Conservation (phyloP, 768 basidiomycete species). For the Vishniacozyma victoriae region DNA sequence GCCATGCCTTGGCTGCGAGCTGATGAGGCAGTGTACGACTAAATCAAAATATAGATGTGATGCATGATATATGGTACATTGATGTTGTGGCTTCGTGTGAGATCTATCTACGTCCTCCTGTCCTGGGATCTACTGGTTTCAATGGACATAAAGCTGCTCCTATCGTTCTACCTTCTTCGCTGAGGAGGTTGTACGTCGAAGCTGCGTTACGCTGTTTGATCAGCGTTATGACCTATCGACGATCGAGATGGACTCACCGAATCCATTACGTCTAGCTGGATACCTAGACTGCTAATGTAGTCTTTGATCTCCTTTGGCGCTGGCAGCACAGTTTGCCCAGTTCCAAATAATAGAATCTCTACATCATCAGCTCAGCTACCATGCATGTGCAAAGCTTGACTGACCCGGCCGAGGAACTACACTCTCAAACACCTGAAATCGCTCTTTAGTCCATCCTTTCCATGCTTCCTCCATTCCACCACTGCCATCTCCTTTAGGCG, state of each 20-base stretch:
- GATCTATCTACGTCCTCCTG: conserved; percentile 7
- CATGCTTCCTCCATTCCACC: conserved; percentile 15
- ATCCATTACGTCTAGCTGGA: conserved; percentile 84
- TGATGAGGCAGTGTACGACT: conserved; percentile 12
- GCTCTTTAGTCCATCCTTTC: conserved; percentile 63
- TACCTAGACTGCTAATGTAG: conserved; percentile 67
- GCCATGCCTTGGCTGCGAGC: not conserved
- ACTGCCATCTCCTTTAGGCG: conserved; percentile 34
- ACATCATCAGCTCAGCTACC: not conserved
- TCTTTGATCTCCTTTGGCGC: conserved; percentile 63
- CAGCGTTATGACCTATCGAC: not conserved
- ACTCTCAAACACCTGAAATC: conserved; percentile 73
- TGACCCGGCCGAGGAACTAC: conserved; percentile 80
- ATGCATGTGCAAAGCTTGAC: conserved; percentile 31
- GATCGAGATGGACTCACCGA: conserved; percentile 54
- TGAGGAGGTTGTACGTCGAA: conserved; percentile 86
- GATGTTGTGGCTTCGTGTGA: not conserved
- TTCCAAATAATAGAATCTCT: conserved; percentile 90
- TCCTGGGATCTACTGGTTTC: conserved; percentile 18
- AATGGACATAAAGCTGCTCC: conserved; percentile 60
- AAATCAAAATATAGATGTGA: not conserved
- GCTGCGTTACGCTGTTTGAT: conserved; percentile 70
- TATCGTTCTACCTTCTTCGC: conserved; percentile 88
- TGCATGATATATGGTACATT: not conserved
- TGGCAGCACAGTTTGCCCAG: conserved; percentile 65